phyloP scores from a whole-genome alignment of 2,329 filamentous ascomycete species.

The Seiridium cupressi region DNA sequence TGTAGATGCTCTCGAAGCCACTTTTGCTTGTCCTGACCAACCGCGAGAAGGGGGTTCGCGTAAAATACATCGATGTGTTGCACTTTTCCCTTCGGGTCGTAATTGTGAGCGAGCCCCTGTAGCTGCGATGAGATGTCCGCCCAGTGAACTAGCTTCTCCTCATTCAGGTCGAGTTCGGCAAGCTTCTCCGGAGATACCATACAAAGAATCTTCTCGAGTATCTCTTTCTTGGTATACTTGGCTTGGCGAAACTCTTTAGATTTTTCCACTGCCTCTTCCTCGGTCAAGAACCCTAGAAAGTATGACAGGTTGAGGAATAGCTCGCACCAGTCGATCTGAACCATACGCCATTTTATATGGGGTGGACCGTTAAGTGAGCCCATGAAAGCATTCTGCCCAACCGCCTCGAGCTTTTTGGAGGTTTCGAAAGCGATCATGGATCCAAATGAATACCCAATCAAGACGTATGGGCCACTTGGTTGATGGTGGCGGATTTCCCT shows the following conservation, averaged over 20 bases:
- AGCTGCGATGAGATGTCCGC: slow-evolving; percentile 25
- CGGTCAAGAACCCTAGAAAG: slow-evolving; percentile 31
- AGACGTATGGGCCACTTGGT: slow-evolving; percentile 41
- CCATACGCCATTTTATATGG: slow-evolving; percentile 36
- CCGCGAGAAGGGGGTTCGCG: slow-evolving; percentile 24
- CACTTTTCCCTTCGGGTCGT: slow-evolving; percentile 34
- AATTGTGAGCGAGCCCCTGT: slow-evolving; percentile 29
- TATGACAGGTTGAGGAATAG: slow-evolving; percentile 31
- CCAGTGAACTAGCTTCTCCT: slow-evolving; percentile 24
- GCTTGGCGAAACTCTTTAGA: slow-evolving; percentile 10
- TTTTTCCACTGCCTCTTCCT: slow-evolving; percentile 20
- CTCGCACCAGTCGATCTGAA: slow-evolving; percentile 26
- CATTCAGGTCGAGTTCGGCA: slow-evolving; percentile 22
- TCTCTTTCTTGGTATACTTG: slow-evolving; percentile 10
- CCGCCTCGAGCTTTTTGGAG: slow-evolving; percentile 35
- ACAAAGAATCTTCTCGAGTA: slow-evolving; percentile 18
- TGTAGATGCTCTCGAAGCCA: slow-evolving; percentile 24
- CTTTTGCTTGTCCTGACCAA: slow-evolving; percentile 19
- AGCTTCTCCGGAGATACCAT: slow-evolving; percentile 15
- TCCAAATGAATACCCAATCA: slow-evolving; percentile 45
- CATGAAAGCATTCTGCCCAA: slow-evolving; percentile 38
- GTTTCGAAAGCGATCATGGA: slow-evolving; percentile 43
- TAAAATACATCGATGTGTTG: slow-evolving; percentile 36
- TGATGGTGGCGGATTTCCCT: slow-evolving; percentile 34
- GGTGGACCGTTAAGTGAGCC: slow-evolving; percentile 40